A percentile compares a stretch with the other conserved stretches of the same genome.
These are phyloP conservation scores for Cadophora malorum DNA, from an alignment of 2,329 filamentous ascomycete genomes.

Conservation along the genomic window DNA sequence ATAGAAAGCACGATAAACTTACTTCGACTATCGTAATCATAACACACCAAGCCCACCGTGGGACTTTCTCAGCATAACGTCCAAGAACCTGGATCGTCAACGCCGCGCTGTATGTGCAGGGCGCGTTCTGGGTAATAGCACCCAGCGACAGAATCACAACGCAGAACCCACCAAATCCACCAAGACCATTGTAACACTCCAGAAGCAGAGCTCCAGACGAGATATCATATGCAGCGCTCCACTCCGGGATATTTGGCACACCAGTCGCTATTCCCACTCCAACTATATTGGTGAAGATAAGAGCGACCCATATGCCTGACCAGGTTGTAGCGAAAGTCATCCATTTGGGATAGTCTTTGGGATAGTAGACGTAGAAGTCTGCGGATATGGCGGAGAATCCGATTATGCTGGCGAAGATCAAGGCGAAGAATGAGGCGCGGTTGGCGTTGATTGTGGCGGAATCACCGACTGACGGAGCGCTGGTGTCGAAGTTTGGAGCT, in stretches of 20 bases:
- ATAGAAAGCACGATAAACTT: not conserved
- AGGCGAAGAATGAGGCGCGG: constrained; percentile 56
- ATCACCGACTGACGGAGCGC: constrained; percentile 55
- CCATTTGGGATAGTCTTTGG: constrained; percentile 40
- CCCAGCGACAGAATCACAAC: constrained; percentile 68
- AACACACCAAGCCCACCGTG: constrained; percentile 58
- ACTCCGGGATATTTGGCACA: constrained; percentile 26
- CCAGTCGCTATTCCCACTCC: constrained; percentile 33
- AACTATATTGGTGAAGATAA: constrained; percentile 30
- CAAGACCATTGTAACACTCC: constrained; percentile 58
- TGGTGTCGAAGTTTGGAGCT: constrained; percentile 59
- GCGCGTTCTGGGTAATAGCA: constrained; percentile 67
- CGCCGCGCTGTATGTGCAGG: constrained; percentile 66
- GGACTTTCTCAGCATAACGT: constrained; percentile 60
- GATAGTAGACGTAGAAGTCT: constrained; percentile 37
- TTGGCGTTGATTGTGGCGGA: constrained; percentile 56
- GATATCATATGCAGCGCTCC: constrained; percentile 27
- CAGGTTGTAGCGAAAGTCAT: constrained; percentile 31
- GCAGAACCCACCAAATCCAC: constrained; percentile 69
- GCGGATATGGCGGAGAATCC: constrained; percentile 30
- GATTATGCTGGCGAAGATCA: constrained; percentile 49
- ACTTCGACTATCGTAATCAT: constrained; percentile 32
- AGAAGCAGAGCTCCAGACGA: constrained; percentile 28
- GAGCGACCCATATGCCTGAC: constrained; percentile 26
- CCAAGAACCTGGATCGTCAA: constrained; percentile 71